Evolutionary conservation across 257 asterid genomes (phyloP).

Genomic region (Anisodus acutangulus): DNA sequence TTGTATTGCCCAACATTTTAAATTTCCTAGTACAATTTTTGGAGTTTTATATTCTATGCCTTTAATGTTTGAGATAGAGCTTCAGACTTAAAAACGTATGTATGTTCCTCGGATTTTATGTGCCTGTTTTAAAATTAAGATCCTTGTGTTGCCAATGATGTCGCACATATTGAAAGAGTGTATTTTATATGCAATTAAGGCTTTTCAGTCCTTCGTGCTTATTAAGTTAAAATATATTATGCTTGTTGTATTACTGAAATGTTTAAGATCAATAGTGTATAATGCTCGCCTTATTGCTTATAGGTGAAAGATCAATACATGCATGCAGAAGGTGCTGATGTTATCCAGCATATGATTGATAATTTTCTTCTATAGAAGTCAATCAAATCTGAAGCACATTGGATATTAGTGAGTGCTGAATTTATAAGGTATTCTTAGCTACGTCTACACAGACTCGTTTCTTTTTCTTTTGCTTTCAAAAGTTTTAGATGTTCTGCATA

Average conservation of each 20-base stretch:
- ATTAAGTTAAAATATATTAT: conserved; percentile 19
- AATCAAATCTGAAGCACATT: not conserved
- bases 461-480: not conserved
- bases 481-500: not conserved
- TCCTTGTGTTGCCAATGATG: not conserved
- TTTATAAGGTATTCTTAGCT: conserved; percentile 9
- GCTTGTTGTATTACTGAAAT: conserved; percentile 41
- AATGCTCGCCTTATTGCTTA: conserved; percentile 15
- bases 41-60: not conserved
- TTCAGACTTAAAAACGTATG: not conserved
- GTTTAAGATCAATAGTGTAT: conserved; percentile 55
- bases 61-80: not conserved
- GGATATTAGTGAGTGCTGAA: not conserved
- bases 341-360: conserved; percentile 91
- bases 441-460: not conserved
- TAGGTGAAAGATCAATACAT: conserved; percentile 77
- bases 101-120: not conserved
- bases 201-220: not conserved
- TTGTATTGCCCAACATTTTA: not conserved
- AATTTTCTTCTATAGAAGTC: conserved; percentile 59
- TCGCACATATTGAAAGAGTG: not conserved
- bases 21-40: not conserved
- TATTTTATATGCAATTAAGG: not conserved
- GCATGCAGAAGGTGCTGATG: conserved; percentile 91
- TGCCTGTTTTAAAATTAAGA: conserved; percentile 7